Evolutionary conservation across 2,329 filamentous ascomycete species (phyloP), one percentile per base, ranked within the genome.

Genomic region (Neofusicoccum laricinum): DNA sequence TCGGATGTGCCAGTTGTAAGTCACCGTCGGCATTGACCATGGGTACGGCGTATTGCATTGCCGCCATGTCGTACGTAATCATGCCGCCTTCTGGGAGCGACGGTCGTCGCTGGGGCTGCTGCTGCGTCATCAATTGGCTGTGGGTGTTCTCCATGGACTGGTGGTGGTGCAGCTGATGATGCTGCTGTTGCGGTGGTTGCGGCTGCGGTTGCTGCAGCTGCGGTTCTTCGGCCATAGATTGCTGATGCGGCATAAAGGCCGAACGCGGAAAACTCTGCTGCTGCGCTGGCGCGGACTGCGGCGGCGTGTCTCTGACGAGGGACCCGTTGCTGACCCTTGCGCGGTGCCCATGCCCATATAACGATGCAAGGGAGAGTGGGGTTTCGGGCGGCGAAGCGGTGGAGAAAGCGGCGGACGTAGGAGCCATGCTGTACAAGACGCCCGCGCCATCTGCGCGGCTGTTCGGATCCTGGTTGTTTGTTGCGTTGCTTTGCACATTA

Each of bases 251-350:
- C 7, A 46, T 36, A 25, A 50, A 64, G 14, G 43, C 32, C 19
- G 43, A 59, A 5, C 63, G 63, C 19, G 78, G 73, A 64, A 83
- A 83, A 50, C 71, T 76, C 68, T 81, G 78, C 66, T 83, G 81
- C n/a, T 76, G 78, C 2, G 81, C 79, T 14, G 81, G 81, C 41
- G 81, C 81, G 30, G 81, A 83, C 66, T 83, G 81, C 7, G 81
- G 81, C 41, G 81, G 81, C 3, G 81, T 82, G 64, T 82, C 80
- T 55, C 79, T 79, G 64, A 77, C 78, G 68, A 71, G 68, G 21
- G 63, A 63, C 36, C 61, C 61, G 17, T 53, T 53, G 38, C 61
- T 63, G 46, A 63, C 38, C 46, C 49, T 51, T 45, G 53, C 43
- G 21, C 45, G 43, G 34, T 57, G 41, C 15, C 62, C 45, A 38